A percentile compares a stretch with the other conserved stretches of the same genome.
Evolutionary conservation across 129 eudicot species (phyloP).

Genomic region (Sambucus nigra): DNA sequence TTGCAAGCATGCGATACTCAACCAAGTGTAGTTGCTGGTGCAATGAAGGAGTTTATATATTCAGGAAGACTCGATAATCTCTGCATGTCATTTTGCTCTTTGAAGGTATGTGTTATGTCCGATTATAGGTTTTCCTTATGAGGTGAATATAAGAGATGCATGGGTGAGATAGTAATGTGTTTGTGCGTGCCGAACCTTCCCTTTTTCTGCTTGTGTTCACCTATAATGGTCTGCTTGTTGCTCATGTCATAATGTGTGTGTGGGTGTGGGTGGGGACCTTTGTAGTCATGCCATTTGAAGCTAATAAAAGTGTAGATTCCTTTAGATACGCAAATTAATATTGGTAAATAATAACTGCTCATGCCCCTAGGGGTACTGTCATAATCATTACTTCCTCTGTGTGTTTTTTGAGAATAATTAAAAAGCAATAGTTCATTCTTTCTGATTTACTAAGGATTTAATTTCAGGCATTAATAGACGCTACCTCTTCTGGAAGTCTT

Average conservation of each 20-base stretch:
- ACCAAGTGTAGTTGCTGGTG: constrained; percentile 87
- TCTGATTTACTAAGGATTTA: not conserved
- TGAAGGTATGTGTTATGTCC: constrained; percentile 55
- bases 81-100: constrained; percentile 95
- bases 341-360: no score
- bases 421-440: not conserved
- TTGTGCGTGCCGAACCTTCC: not conserved
- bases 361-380: no score
- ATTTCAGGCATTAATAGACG: constrained; percentile 77
- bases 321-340: no score
- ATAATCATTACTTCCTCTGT: not conserved
- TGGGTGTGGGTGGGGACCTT: constrained; percentile 3
- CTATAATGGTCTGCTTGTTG: no score
- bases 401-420: not conserved
- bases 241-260: not conserved
- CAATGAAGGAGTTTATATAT: constrained; percentile 80
- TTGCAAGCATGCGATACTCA: constrained; percentile 97
- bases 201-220: not conserved
- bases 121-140: no score
- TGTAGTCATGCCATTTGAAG: no score
- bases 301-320: no score
- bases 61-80: constrained; percentile 98
- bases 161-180: not conserved
- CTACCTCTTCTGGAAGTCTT: constrained; percentile 57
- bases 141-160: no score